Evolutionary conservation across 352 stramenopile genomes (phyloP), one percentile per base, ranked within the genome.

Genomic region (Phytophthora syringae): DNA sequence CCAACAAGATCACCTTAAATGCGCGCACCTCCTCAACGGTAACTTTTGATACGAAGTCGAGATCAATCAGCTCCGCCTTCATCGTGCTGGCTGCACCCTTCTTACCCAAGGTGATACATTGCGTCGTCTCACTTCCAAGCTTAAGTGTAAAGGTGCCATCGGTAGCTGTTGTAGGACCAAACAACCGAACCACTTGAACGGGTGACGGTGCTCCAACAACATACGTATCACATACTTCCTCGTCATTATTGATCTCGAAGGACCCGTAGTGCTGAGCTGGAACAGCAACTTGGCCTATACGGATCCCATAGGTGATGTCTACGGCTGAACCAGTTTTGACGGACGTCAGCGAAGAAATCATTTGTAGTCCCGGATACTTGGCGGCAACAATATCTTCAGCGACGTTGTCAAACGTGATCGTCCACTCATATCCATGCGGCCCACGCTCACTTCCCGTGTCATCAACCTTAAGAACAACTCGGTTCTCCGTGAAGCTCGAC

Each of bases 111-210:
- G 76, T 70, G 28, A 93, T 89, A 18, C 83, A 92, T 1, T 51
- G 22, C 6, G 86, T 93, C 1, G 50, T 79, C 55, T 85, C 65
- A 16, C 60, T 45, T 5, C 82, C 84, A 16, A 94, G 71, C 37
- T 80, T 64, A 7, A 94, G 67, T 56, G 83, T 60, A 45, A 89
- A 91, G 3, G 36, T 64, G 16, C 84, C 84, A 24, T 47, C 64
- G 0, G 84, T 90, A 44, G 89, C 73, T 2, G 84, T 93, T 1
- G 80, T 93, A 11, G 68, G 49, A 5, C 79, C 84, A 73, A 91
- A 91, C 1, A 94, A 63, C 52, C 90, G 82, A 4, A 94, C 10
- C 12, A 94, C 71, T 72, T 94, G 86, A 22, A 87, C 77, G 0
- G 67, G 52, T 0, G 86, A 93, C 10, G 82, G 77, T 9, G 72